phyloP scores from a whole-genome alignment of 2,329 filamentous ascomycete species.

The Elsinoe ampelina region DNA sequence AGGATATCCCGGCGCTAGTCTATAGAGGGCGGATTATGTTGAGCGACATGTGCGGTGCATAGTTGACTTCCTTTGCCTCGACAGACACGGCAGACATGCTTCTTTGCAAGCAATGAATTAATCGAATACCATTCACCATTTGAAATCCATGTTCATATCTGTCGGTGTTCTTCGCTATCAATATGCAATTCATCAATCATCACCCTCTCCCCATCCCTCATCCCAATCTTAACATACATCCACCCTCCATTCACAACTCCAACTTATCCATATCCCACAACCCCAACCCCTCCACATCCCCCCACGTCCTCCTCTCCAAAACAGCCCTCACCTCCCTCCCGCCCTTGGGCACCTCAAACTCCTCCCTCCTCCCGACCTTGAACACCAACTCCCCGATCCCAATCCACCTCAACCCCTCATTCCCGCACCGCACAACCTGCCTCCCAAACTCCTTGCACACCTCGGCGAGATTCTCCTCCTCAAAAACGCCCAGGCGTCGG shows the following conservation, averaged over 20 bases:
- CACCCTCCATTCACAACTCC: background rate
- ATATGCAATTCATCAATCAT: background rate
- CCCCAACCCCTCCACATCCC: slow-evolving; percentile 33
- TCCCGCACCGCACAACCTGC: slow-evolving; percentile 29
- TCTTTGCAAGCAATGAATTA: background rate
- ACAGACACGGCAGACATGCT: background rate
- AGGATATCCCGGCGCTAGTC: background rate
- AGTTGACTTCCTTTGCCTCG: background rate
- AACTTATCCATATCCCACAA: slow-evolving; percentile 14
- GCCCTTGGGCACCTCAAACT: slow-evolving; percentile 20
- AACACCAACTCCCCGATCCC: slow-evolving; percentile 33
- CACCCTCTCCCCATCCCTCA: too few relatives aligned
- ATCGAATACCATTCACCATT: background rate
- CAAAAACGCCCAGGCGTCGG: slow-evolving; percentile 21
- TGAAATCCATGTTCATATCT: too few relatives aligned
- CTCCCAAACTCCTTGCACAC: slow-evolving; percentile 19
- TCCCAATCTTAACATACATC: background rate
- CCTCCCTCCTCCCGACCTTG: slow-evolving; percentile 24
- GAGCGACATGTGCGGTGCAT: background rate
- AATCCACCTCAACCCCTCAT: slow-evolving; percentile 29
- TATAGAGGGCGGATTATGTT: slow-evolving; percentile 3
- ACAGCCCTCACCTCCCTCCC: slow-evolving; percentile 19
- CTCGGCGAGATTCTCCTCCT: slow-evolving; percentile 16
- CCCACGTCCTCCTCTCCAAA: slow-evolving; percentile 26
- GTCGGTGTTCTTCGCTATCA: too few relatives aligned